Evolutionary conservation across 2,329 filamentous ascomycete species (phyloP), one percentile per base, ranked within the genome.

Genomic region (Stenocarpella maydis): DNA sequence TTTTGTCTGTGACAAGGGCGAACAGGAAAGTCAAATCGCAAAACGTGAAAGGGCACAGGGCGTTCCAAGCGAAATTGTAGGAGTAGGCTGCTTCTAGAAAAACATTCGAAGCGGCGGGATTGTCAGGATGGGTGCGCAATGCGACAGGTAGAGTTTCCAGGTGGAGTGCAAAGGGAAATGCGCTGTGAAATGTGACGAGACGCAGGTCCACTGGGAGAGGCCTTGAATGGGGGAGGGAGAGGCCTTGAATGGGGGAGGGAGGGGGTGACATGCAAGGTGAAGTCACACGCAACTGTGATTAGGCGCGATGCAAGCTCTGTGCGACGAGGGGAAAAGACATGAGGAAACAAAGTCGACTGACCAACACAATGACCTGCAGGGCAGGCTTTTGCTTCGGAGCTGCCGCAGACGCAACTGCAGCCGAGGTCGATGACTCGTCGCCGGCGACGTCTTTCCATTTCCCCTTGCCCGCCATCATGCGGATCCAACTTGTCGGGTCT

Each of bases 301-400:
- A 47, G 55, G 41, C 14, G 53, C n/a, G n/a, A n/a, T 55, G n/a
- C 41, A 26, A 49, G 63, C 15, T 14, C 4, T 47, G 58, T 45
- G 24, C 26, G 54, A 55, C 37, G 47, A 17, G 41, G 47, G 50
- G n/a, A 55, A 55, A 63, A 65, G 49, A 65, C 45, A 37, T 14
- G 9, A 68, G 31, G 21, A 53, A 65, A 67, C 4, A 26, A 49
- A 54, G 19, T 9, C 58, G 50, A 86, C 90, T 83, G 83, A 94
- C 91, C 83, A 94, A 80, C 70, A 94, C 85, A 81, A 93, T 92
- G 55, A 94, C 89, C 80, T 94, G 91, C 80, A 94, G 81, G 49
- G 88, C 87, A 78, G 88, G 85, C 67, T 77, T 72, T 21, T 71
- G 61, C 68, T 77, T 72, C 26, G 72, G 61, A 21, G 63, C 53